phyloP scores from a whole-genome alignment of 2,329 filamentous ascomycete species.

The Amauroascus niger region DNA sequence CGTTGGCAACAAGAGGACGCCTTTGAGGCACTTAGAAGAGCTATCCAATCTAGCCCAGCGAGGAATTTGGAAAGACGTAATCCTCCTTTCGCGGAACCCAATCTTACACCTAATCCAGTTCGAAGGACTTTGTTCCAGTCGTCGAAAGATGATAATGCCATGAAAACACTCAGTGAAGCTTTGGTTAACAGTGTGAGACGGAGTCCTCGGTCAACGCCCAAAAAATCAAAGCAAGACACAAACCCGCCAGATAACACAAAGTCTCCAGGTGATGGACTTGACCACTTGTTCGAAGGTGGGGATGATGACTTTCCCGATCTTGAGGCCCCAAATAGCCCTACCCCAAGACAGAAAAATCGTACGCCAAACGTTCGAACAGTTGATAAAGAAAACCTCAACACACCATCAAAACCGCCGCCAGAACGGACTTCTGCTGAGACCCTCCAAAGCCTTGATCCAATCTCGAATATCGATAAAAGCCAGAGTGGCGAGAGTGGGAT shows the following conservation, averaged over 20 bases:
- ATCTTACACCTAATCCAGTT: slow-evolving; percentile 47
- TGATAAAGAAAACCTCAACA: slow-evolving; percentile 7
- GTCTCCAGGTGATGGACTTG: slow-evolving; percentile 43
- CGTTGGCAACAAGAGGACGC: slow-evolving; percentile 33
- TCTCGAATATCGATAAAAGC: background rate
- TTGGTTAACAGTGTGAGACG: slow-evolving; percentile 42
- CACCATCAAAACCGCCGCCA: background rate
- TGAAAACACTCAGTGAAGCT: slow-evolving; percentile 31
- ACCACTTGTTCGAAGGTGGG: slow-evolving; percentile 58
- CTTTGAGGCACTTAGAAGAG: slow-evolving; percentile 42
- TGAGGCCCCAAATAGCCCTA: slow-evolving; percentile 47
- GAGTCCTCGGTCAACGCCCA: slow-evolving; percentile 31
- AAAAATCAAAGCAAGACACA: slow-evolving; percentile 32
- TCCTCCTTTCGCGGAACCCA: slow-evolving; percentile 38
- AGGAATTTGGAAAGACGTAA: slow-evolving; percentile 41
- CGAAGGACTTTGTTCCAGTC: slow-evolving; percentile 38
- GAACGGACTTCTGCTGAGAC: background rate
- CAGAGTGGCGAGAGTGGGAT: slow-evolving; percentile 17
- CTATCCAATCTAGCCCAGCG: slow-evolving; percentile 53
- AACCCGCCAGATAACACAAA: slow-evolving; percentile 52
- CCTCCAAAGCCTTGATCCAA: background rate
- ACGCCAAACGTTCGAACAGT: background rate
- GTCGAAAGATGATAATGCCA: slow-evolving; percentile 28
- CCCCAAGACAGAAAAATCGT: slow-evolving; percentile 38
- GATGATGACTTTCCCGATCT: slow-evolving; percentile 37